phyloP scores from a whole-genome alignment of 352 stramenopile genomes.

The Paralagenidium karlingii region DNA sequence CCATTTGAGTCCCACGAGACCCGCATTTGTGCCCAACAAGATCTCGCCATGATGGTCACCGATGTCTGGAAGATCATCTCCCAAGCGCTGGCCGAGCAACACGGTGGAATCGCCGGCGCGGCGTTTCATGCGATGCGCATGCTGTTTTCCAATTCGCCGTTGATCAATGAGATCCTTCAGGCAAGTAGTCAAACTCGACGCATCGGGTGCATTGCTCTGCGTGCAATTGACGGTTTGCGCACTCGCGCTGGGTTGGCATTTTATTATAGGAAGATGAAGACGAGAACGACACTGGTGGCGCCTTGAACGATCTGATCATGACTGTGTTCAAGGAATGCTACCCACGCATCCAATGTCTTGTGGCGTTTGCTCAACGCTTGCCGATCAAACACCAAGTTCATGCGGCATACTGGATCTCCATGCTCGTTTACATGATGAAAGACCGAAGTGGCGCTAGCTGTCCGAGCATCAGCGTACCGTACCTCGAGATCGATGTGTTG shows the following conservation, averaged over 20 bases:
- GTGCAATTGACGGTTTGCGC: neutral
- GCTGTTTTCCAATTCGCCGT: constrained; percentile 34
- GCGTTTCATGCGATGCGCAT: constrained; percentile 49
- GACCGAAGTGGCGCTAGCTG: constrained; percentile 49
- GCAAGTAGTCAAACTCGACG: too few species aligned
- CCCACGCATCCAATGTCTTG: constrained; percentile 32
- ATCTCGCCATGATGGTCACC: constrained; percentile 54
- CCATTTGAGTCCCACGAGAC: constrained; percentile 77
- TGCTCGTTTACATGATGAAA: constrained; percentile 80
- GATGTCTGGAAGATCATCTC: constrained; percentile 79
- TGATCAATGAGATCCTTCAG: constrained; percentile 18
- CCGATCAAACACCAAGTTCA: constrained; percentile 47
- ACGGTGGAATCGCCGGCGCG: constrained; percentile 12
- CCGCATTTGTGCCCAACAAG: constrained; percentile 67
- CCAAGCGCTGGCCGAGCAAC: constrained; percentile 25
- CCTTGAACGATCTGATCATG: constrained; percentile 49
- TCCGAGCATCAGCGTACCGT: constrained; percentile 49
- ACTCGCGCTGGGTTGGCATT: neutral
- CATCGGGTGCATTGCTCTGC: neutral
- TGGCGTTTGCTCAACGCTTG: constrained; percentile 24
- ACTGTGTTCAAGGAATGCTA: constrained; percentile 55
- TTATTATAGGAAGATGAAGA: constrained; percentile 1
- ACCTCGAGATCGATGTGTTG: constrained; percentile 49
- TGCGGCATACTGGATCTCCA: constrained; percentile 44
- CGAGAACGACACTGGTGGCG: neutral